A percentile compares a stretch with the other conserved stretches of the same genome.
Evolutionary conservation across 805 yeast genomes (phyloP).

Genomic region (Naumovozyma baii): DNA sequence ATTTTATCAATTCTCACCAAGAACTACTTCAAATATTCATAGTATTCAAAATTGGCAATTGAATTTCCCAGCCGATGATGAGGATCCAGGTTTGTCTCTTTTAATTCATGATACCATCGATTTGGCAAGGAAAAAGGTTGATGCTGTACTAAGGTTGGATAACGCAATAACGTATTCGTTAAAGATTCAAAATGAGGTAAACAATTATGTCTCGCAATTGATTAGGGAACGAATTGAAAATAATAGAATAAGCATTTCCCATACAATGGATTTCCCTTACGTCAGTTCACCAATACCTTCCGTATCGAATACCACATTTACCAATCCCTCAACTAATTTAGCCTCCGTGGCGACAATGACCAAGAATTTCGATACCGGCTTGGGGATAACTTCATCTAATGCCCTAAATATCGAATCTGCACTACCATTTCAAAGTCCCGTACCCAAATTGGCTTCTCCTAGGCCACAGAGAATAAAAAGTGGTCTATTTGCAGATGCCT

Average conservation of each 20-base stretch:
- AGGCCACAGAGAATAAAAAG: constrained; percentile 15
- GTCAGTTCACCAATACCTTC: neutral
- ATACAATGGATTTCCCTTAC: constrained; percentile 4
- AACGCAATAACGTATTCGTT: constrained; percentile 68
- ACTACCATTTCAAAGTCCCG: neutral
- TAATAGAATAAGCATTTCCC: constrained; percentile 25
- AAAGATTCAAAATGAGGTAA: constrained; percentile 70
- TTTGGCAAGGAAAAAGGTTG: constrained; percentile 55
- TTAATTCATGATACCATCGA: constrained; percentile 59
- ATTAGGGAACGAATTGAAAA: constrained; percentile 55
- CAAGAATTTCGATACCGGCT: neutral
- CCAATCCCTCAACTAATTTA: neutral
- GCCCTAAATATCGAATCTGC: neutral
- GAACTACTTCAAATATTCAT: constrained; percentile 48
- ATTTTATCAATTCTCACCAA: constrained; percentile 43
- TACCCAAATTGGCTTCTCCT: constrained; percentile 16
- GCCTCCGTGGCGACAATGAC: neutral
- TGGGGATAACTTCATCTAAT: neutral
- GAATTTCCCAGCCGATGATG: constrained; percentile 4
- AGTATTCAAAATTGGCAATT: constrained; percentile 28
- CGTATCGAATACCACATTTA: neutral
- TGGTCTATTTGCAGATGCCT: constrained; percentile 34
- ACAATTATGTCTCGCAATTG: constrained; percentile 50
- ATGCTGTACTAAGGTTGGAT: constrained; percentile 57
- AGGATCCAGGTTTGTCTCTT: constrained; percentile 51